Percentiles rank a stretch among this genome's conserved stretches.
Evolutionary conservation across 805 yeast genomes (phyloP).

Genomic region (Zygosaccharomyces kombuchaensis): DNA sequence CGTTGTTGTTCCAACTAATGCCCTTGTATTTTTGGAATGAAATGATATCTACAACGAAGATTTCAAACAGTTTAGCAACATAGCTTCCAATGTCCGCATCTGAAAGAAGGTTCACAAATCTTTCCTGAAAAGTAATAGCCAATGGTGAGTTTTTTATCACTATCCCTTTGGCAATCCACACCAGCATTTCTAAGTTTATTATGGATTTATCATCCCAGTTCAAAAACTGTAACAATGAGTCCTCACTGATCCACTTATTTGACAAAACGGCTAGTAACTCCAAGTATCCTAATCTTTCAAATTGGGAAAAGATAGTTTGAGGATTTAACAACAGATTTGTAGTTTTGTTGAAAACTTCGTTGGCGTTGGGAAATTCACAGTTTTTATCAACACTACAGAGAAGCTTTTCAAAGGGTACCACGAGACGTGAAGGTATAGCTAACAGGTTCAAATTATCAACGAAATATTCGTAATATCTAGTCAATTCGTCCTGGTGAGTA

Average conservation of each 20-base stretch:
- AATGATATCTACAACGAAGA: conserved; percentile 64
- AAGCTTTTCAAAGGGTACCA: conserved; percentile 42
- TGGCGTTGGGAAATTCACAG: conserved; percentile 22
- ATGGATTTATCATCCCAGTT: conserved; percentile 17
- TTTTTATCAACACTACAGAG: conserved; percentile 50
- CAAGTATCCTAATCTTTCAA: conserved; percentile 27
- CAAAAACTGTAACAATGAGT: conserved; percentile 11
- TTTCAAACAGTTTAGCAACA: conserved; percentile 54
- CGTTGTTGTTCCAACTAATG: conserved; percentile 47
- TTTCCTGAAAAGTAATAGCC: conserved; percentile 35
- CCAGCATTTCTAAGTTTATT: conserved; percentile 46
- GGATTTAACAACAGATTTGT: conserved; percentile 7
- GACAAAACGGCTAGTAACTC: conserved; percentile 27
- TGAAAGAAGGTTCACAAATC: conserved; percentile 37
- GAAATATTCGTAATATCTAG: conserved; percentile 39
- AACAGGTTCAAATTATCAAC: conserved; percentile 21
- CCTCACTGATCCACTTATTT: conserved; percentile 31
- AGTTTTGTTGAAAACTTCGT: conserved; percentile 8
- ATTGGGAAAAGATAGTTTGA: conserved; percentile 8
- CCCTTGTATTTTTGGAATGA: conserved; percentile 48
- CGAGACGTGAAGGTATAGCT: conserved; percentile 29
- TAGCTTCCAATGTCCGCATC: conserved; percentile 34
- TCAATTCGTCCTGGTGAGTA: conserved; percentile 44
- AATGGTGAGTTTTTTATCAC: conserved; percentile 50
- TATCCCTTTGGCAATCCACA: conserved; percentile 74